Evolutionary conservation across 192 early-diverging fungal species (phyloP), one percentile per base, ranked within the genome.

Genomic region (Dissophora ornata): DNA sequence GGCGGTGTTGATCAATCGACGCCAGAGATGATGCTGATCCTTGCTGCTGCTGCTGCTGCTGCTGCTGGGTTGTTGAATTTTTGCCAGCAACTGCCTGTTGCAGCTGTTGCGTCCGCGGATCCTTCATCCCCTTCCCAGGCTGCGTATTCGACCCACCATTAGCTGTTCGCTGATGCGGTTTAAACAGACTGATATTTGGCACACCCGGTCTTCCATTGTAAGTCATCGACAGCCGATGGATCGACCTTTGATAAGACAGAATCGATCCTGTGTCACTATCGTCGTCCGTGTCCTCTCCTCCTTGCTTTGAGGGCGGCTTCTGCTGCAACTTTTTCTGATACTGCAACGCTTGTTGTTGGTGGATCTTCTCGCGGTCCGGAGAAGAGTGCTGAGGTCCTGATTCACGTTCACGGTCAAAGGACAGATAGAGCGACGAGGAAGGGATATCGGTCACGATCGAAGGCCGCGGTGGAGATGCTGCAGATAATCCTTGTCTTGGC

Each of bases 231-330:
- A 77, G 38, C 28, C 65, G 29, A 4, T 66, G 64, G 34, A 77
- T 77, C 3, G 73, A 77, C 6, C 73, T 34, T n/a, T 59, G 49
- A 19, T 67, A 77, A 0, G 73, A 77, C 4, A 57, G 1, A n/a
- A 77, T 50, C 1, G 73, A 67, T 44, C 73, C 73, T 13, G 73
- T 44, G n/a, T 77, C 73, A 16, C 63, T 67, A 25, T 77, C 73
- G 12, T 77, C 73, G 40, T 67, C 63, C 13, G 55, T 41, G 8
- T 47, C 63, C 3, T 62, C 62, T 5, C 62, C 73, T 22, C 49
- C 73, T 24, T 62, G 51, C 26, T 62, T 53, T 6, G 38, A n/a
- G 1, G 73, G 65, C 9, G 73, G 73, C 13, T 60, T 67, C 25
- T 77, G 73, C 36, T 62, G 56, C 8, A 77, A 25, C 32, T 57